phyloP scores from a whole-genome alignment of 2,329 filamentous ascomycete species.

The Sclerotinia minor region DNA sequence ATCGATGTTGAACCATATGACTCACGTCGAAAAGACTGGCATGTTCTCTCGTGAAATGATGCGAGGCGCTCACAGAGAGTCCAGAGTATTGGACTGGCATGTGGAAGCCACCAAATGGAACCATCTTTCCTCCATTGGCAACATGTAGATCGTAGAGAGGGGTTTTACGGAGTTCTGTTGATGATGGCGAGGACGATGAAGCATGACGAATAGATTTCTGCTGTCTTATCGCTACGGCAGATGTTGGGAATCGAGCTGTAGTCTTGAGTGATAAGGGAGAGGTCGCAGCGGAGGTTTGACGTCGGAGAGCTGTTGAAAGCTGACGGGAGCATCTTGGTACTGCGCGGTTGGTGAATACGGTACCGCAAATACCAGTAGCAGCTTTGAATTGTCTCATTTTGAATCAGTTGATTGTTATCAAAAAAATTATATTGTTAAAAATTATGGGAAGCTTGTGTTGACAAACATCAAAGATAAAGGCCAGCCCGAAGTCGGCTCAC shows the following conservation, averaged over 20 bases:
- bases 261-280: slow-evolving; percentile 21
- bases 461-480: slow-evolving; percentile 23
- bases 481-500: slow-evolving; percentile 17
- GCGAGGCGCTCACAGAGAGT: slow-evolving; percentile 77
- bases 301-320: slow-evolving; percentile 35
- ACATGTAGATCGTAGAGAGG: slow-evolving; percentile 78
- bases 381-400: slow-evolving; percentile 40
- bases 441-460: slow-evolving; percentile 15
- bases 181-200: slow-evolving; percentile 27
- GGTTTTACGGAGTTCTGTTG: slow-evolving; percentile 57
- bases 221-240: slow-evolving; percentile 3
- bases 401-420: slow-evolving; percentile 31
- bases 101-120: slow-evolving; percentile 88
- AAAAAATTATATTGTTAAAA: slow-evolving; percentile 19
- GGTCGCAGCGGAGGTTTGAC: slow-evolving; percentile 22
- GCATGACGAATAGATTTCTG: slow-evolving; percentile 28
- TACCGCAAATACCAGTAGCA: slow-evolving; percentile 32
- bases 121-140: slow-evolving; percentile 83
- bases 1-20: slow-evolving; percentile 92
- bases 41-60: slow-evolving; percentile 84
- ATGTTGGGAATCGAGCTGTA: slow-evolving; percentile 13
- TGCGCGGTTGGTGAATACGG: slow-evolving; percentile 24
- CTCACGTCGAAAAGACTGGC: slow-evolving; percentile 93
- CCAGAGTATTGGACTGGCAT: slow-evolving; percentile 91
- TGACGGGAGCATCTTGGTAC: slow-evolving; percentile 31